These are phyloP conservation scores for Podaxis rugospora DNA, from an alignment of 768 basidiomycete genomes.

Conservation along the genomic window DNA sequence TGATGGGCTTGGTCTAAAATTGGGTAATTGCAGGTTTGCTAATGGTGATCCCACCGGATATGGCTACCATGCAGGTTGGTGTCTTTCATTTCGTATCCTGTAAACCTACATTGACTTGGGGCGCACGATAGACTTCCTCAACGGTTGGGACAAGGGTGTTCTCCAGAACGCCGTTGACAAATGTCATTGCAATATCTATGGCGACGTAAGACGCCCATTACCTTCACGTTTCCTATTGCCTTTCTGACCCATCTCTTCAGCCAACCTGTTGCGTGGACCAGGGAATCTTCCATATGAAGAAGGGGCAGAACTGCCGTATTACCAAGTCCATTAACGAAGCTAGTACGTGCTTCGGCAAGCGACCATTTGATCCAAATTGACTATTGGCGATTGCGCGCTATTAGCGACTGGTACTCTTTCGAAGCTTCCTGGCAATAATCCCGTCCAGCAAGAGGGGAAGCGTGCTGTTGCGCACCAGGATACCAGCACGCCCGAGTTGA, in stretches of 20 bases:
- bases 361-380: background rate
- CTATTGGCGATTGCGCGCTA: background rate
- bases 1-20: background rate
- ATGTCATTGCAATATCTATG: constrained; percentile 42
- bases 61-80: constrained; percentile 52
- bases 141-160: constrained; percentile 58
- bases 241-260: constrained; percentile 16
- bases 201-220: constrained; percentile 29
- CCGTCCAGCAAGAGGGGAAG: constrained; percentile 34
- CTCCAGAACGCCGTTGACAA: constrained; percentile 51
- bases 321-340: constrained; percentile 43
- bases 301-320: constrained; percentile 38
- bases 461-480: constrained; percentile 29
- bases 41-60: constrained; percentile 62
- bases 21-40: constrained; percentile 28
- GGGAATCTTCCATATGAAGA: constrained; percentile 39
- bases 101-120: background rate
- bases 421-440: constrained; percentile 52
- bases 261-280: constrained; percentile 40
- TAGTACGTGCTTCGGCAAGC: constrained; percentile 24
- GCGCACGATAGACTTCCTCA: constrained; percentile 39
- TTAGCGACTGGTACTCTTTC: constrained; percentile 42
- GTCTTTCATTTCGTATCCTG: background rate
- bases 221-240: background rate
- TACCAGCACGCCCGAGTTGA: constrained; percentile 31